Evolutionary conservation across 2,329 filamentous ascomycete species (phyloP), one percentile per base, ranked within the genome.

Genomic region (Ascosphaera acerosa): DNA sequence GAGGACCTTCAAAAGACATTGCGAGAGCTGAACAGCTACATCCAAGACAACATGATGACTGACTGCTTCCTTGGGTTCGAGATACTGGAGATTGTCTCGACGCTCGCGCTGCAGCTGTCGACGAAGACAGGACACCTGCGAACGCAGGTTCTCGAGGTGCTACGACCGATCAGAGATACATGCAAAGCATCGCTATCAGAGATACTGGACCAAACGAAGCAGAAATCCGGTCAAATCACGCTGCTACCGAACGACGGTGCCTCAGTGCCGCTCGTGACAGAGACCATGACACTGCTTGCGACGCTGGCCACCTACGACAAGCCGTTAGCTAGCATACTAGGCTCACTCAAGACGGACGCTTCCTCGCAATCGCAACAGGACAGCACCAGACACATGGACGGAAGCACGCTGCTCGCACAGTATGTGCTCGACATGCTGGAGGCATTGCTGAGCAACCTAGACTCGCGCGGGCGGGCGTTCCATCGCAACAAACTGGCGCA

Each of bases 51-150:
- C 45, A 57, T 92, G 23, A 66, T 70, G 40, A 91, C 80, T 0
- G 87, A 97, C 49, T 94, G 84, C 51, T 94, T 78, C 48, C 64
- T 97, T 30, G 81, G 81, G 5, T 97, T 90, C 48, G 87, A 97
- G 47, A 77, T 94, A 18, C 77, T 89, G 18, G 84, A 91, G 43
- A 77, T 92, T 36, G 69, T 94, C 29, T 76, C 78, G 1, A 65
- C 64, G 9, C 61, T 91, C 30, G 81, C 80, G 2, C 72, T 71
- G 34, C 71, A 74, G 23, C 57, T 97, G 3, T 84, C 91, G 38
- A 64, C 66, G 3, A 70, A 74, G 37, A 90, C 81, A 0, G 80
- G 80, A 2, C 80, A 91, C 44, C 61, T 92, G 35, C 91, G 91
- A 47, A 60, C 66, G 18, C 66, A 78, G 4, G 66, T 97, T 32